A percentile compares a stretch with the other conserved stretches of the same genome.
These are phyloP conservation scores for Didymosphaeria variabile DNA, from an alignment of 2,329 filamentous ascomycete species.

Conservation along the genomic window DNA sequence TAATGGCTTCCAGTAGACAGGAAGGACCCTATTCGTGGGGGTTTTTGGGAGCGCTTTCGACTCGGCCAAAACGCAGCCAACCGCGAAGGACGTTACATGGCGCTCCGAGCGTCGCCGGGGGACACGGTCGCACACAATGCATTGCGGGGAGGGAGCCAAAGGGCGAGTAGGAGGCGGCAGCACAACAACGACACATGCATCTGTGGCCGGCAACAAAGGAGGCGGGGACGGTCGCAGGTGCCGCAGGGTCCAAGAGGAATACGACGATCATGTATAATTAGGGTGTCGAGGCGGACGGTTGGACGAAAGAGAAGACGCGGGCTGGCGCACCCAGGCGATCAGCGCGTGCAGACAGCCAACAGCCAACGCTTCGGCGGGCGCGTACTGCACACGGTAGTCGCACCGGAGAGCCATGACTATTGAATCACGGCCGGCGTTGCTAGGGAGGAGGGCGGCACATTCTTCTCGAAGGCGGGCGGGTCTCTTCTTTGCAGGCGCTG, in stretches of 20 bases:
- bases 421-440: too few species aligned
- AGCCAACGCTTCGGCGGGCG: constrained; percentile 23
- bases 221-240: constrained; percentile 23
- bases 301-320: constrained; percentile 26
- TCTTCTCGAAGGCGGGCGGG: constrained; percentile 14
- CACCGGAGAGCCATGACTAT: too few species aligned
- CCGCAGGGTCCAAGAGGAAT: constrained; percentile 36
- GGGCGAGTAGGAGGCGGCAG: constrained; percentile 1
- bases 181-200: constrained; percentile 7
- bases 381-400: constrained; percentile 13
- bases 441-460: not conserved
- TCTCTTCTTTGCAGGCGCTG: constrained; percentile 4
- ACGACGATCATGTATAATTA: constrained; percentile 36
- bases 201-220: constrained; percentile 18
- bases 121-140: not conserved
- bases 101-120: not conserved
- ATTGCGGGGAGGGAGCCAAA: not conserved
- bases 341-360: constrained; percentile 27
- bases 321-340: constrained; percentile 24
- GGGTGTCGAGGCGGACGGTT: constrained; percentile 18
- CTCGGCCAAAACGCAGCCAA: not conserved
- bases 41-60: constrained; percentile 15
- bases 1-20: constrained; percentile 24
- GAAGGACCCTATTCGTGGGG: too few species aligned
- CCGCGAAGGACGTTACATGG: constrained; percentile 9